A percentile compares a stretch with the other conserved stretches of the same genome.
phyloP scores from a whole-genome alignment of 352 stramenopile genomes.

The Globisporangium splendens region DNA sequence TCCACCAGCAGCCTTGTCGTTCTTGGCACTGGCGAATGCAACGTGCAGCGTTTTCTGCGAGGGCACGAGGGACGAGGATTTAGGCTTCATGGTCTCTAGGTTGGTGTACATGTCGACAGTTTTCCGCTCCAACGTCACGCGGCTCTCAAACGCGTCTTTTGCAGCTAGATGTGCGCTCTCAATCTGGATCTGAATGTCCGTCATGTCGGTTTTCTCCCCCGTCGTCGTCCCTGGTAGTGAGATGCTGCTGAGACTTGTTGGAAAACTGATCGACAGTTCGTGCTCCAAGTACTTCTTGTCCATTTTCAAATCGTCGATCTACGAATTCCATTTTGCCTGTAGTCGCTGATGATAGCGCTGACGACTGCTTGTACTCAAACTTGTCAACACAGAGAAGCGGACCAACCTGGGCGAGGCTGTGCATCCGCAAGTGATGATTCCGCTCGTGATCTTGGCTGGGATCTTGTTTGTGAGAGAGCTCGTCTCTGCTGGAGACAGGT shows the following conservation, averaged over 20 bases:
- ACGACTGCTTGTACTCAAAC: slow-evolving; percentile 22
- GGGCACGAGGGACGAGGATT: not conserved
- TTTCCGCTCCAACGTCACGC: slow-evolving; percentile 41
- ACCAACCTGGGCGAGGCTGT: slow-evolving; percentile 47
- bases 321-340: slow-evolving; percentile 24
- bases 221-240: not conserved
- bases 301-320: slow-evolving; percentile 47
- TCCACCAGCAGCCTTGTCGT: not conserved
- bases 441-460: not conserved
- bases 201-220: slow-evolving; percentile 15
- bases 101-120: slow-evolving; percentile 56
- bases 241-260: slow-evolving; percentile 15
- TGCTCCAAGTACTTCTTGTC: slow-evolving; percentile 58
- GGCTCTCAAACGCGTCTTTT: slow-evolving; percentile 35
- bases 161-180: slow-evolving; percentile 29
- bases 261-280: slow-evolving; percentile 43
- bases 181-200: slow-evolving; percentile 40
- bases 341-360: not conserved
- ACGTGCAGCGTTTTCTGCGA: not conserved
- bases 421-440: slow-evolving; percentile 19
- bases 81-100: slow-evolving; percentile 21
- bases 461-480: not conserved
- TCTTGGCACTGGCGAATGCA: not conserved
- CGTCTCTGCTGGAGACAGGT: not conserved
- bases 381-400: slow-evolving; percentile 33